A percentile compares a stretch with the other conserved stretches of the same genome.
phyloP scores from a whole-genome alignment of 108 stramenopile genomes.

The Poteriospumella lacustris region DNA sequence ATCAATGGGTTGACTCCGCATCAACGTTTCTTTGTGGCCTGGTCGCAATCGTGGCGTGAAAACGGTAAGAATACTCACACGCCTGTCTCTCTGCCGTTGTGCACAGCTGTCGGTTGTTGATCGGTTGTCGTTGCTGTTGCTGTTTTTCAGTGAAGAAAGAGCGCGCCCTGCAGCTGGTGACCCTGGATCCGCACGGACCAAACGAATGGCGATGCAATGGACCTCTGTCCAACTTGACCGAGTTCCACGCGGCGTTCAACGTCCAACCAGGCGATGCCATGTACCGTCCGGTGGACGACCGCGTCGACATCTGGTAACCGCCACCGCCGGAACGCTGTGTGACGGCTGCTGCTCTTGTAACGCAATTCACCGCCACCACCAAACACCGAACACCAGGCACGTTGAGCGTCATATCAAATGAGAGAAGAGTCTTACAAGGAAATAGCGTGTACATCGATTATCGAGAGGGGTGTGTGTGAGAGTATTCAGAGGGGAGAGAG shows the following conservation, averaged over 20 bases:
- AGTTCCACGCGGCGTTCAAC: conserved; percentile 68
- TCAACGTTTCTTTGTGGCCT: conserved; percentile 67
- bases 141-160: conserved; percentile 60
- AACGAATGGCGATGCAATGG: conserved; percentile 68
- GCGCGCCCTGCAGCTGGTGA: conserved; percentile 66
- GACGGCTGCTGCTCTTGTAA: too few species aligned
- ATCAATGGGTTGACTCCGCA: conserved; percentile 65
- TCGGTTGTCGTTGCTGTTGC: neutral
- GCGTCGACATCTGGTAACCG: conserved; percentile 80
- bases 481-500: too few species aligned
- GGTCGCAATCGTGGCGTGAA: conserved; percentile 64
- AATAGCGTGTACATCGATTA: too few species aligned
- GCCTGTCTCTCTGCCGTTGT: too few species aligned
- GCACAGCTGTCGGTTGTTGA: neutral
- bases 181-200: conserved; percentile 75
- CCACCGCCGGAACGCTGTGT: too few species aligned
- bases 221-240: conserved; percentile 64
- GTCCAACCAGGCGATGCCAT: conserved; percentile 53
- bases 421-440: too few species aligned
- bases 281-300: conserved; percentile 55
- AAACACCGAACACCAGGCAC: too few species aligned
- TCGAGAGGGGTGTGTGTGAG: too few species aligned
- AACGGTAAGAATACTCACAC: neutral
- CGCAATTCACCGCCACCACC: too few species aligned
- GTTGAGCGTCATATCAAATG: too few species aligned